Base-by-base conservation (phyloP, 352 stramenopile genomes). In the Globisporangium cystogenes region DNA sequence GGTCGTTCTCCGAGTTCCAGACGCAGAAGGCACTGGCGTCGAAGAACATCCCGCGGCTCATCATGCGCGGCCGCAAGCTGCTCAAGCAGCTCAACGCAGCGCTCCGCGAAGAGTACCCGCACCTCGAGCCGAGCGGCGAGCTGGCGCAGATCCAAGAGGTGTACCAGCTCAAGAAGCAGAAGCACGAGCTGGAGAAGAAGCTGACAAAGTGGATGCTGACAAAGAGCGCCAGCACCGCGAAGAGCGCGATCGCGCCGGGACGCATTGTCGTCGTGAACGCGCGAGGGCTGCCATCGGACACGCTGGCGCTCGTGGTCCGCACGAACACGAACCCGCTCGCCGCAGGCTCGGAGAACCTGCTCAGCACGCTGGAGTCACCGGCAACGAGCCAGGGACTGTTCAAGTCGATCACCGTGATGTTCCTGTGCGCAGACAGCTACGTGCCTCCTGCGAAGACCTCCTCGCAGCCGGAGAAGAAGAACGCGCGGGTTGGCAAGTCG, bases 1-100 rank as follows among this genome's bases (percentile, higher is more conserved):
- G 90, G n/a, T 96, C 82, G 10, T 99, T 98, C 57, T 97, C 91
- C 21, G 92, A 99, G 67, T 98, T 98, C 66, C 91, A 96, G 43
- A 96, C 90, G 11, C 94, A 98, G 57, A 95, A 92, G 45, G 81
- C 79, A 6, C 65, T 94, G 7, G 68, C 79, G 6, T 82, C 79
- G 31, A 89, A 83, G 55, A 86, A 90, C 39, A 87, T 92, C 41
- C 78, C 83, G 5, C 70, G 85, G 53, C 53, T 90, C 23, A 87
- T 94, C 35, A 67, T 82, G 57, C 84, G 84, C 21, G 77, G 71
- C 24, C 74, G 76, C 51, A 56, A 65, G 23, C 43, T 90, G 40
- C 58, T 86, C 7, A 58, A 74, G 46, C 76, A 72, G 21, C 68
- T 90, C 5, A 65, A 86, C 33, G 55, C 55, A 1, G 69, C 62